Conservation (phyloP, 805 yeast species). For the Cyberlindnera saturnus region DNA sequence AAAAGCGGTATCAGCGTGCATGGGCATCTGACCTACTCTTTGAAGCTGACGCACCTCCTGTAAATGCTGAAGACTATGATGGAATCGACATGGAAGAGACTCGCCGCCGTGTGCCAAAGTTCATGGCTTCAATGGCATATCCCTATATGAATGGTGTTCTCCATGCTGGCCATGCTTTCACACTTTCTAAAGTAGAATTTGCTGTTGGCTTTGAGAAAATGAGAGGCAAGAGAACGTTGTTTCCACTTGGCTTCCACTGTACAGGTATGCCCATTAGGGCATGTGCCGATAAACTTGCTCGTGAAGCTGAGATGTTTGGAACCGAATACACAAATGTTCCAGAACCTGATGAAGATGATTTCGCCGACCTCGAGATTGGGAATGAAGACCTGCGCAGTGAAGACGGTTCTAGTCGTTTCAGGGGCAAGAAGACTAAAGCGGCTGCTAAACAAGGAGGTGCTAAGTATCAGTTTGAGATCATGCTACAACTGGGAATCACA, state of each 20-base stretch:
- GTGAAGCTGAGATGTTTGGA: conserved; percentile 91
- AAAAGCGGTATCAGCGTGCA: conserved; percentile 74
- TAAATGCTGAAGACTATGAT: conserved; percentile 49
- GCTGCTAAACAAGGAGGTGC: conserved; percentile 90
- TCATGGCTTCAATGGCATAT: conserved; percentile 89
- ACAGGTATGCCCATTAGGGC: conserved; percentile 98
- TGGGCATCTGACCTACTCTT: conserved; percentile 86
- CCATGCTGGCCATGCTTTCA: conserved; percentile 95
- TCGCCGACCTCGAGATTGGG: conserved; percentile 17
- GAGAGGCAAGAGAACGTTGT: conserved; percentile 84
- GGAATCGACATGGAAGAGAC: conserved; percentile 58
- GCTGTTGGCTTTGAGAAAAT: conserved; percentile 90
- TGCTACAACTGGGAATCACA: conserved; percentile 88
- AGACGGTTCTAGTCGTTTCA: conserved; percentile 78
- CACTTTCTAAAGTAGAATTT: conserved; percentile 87
- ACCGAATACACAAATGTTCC: conserved; percentile 67
- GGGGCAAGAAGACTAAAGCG: conserved; percentile 88
- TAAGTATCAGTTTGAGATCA: conserved; percentile 91
- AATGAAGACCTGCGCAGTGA: conserved; percentile 37
- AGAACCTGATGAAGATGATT: conserved; percentile 49
- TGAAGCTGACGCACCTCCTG: conserved; percentile 77
- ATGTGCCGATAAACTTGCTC: conserved; percentile 86
- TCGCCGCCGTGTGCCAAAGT: conserved; percentile 50
- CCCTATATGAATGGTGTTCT: conserved; percentile 98
- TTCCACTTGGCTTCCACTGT: conserved; percentile 97